Base-by-base conservation (phyloP, 768 basidiomycete genomes). In the Lentinula sp. region DNA sequence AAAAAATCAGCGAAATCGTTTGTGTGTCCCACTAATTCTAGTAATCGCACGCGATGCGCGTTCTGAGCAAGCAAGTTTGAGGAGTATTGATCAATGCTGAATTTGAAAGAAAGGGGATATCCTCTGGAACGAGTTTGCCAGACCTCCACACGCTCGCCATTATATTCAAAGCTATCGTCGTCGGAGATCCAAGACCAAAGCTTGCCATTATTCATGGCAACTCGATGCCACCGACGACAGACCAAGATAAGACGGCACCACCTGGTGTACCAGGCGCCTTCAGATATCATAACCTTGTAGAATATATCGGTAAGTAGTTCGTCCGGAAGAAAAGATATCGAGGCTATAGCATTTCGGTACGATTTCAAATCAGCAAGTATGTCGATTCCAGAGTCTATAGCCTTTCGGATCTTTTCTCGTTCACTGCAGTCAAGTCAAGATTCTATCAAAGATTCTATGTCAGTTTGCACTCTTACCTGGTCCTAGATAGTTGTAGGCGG, bases 151-250 rank as follows among this genome's bases (percentile, higher is more conserved):
- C 45, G 54, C 5, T 9, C 2, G 16, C 7, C 10, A 16, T 51
- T 1, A 31, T 28, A 21, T 34, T 4, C 54, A 10, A 11, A 11
- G 3, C 7, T 9, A 32, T 59, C 5, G 10, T 8, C 3, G 0
- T 59, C 57, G 7, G 43, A 42, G 21, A 59, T 48, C 45, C 48
- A 59, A 18, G 57, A 46, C 57, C 57, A 59, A 15, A 59, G 35
- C 37, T 31, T 18, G 8, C 39, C 57, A 21, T 59, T 7, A 50
- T 40, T 28, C 9, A 49, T 45, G 35, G 23, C 28, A 32, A 59
- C 15, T 11, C 43, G 18, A 45, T 59, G 10, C 57, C 57, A 59
- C 32, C 46, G 42, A 45, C 57, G 57, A 59, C 57, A 59, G 21
- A 59, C 45, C 10, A 59, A 32, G 4, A 59, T 23, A 13, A 59